Evolutionary conservation across 202 grass and related monocot genomes (phyloP).

Genomic region (Bolboschoenoplectus hybrid): DNA sequence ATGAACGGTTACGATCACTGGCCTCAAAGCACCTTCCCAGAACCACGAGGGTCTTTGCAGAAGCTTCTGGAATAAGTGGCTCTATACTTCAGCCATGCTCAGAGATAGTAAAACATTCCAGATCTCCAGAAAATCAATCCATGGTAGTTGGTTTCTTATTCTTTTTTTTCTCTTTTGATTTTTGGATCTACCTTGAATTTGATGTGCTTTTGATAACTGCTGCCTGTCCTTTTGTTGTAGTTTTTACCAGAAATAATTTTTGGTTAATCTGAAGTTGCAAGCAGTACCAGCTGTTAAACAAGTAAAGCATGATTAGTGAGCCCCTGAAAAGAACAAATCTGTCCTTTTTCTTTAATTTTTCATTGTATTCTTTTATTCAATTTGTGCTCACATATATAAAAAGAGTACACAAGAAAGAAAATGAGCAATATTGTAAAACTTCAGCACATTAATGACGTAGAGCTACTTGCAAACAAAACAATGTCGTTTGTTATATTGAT

Average conservation of each 20-base stretch:
- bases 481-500: slow-evolving; percentile 16
- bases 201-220: neutral
- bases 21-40: slow-evolving; percentile 60
- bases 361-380: neutral
- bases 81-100: slow-evolving; percentile 66
- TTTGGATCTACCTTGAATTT: neutral
- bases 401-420: neutral
- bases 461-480: neutral
- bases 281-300: slow-evolving; percentile 2
- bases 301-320: neutral
- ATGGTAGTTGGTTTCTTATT: neutral
- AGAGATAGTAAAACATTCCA: slow-evolving; percentile 28
- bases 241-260: neutral
- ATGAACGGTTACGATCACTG: slow-evolving; percentile 55
- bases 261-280: neutral
- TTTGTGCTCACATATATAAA: neutral
- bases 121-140: slow-evolving; percentile 19
- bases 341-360: neutral
- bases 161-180: slow-evolving; percentile 4
- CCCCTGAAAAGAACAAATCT: neutral
- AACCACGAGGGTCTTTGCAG: slow-evolving; percentile 34
- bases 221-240: neutral
- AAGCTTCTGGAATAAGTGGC: slow-evolving; percentile 30
- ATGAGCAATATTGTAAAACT: neutral
- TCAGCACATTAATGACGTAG: neutral